Percentiles rank a stretch among this genome's conserved stretches.
These are phyloP conservation scores for Debaryomycetaceae sp. DNA, from an alignment of 1,139 yeast genomes.

Conservation along the genomic window DNA sequence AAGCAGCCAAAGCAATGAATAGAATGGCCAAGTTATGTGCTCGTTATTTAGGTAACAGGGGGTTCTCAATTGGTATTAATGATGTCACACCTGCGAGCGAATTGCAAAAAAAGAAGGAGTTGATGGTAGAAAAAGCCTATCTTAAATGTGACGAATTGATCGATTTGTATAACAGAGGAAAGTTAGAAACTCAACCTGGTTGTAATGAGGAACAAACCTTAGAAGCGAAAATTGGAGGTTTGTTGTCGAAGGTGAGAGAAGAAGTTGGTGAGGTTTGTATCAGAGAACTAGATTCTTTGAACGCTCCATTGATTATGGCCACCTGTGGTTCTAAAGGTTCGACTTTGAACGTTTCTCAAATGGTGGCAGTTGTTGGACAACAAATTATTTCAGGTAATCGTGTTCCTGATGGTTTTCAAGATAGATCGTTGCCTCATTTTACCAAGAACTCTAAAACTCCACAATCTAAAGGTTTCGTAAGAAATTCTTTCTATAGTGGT, in stretches of 20 bases:
- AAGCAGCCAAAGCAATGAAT: slow-evolving; percentile 95
- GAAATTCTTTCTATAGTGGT: slow-evolving; percentile 94
- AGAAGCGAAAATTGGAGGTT: slow-evolving; percentile 96
- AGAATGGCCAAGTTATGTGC: slow-evolving; percentile 98
- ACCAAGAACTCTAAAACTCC: slow-evolving; percentile 95
- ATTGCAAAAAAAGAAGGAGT: slow-evolving; percentile 75
- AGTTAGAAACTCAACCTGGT: slow-evolving; percentile 97
- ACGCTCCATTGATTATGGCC: slow-evolving; percentile 98
- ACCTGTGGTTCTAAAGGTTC: slow-evolving; percentile 99
- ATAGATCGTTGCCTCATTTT: slow-evolving; percentile 96
- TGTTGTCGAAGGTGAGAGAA: slow-evolving; percentile 94
- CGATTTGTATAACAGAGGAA: slow-evolving; percentile 74
- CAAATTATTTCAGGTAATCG: slow-evolving; percentile 98
- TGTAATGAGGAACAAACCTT: slow-evolving; percentile 97
- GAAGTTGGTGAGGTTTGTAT: slow-evolving; percentile 99
- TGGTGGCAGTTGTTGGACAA: slow-evolving; percentile 99
- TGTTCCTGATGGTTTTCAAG: slow-evolving; percentile 99
- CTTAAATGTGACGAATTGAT: slow-evolving; percentile 90
- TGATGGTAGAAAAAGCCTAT: slow-evolving; percentile 88
- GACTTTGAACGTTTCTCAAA: slow-evolving; percentile 94
- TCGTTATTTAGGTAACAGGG: slow-evolving; percentile 87
- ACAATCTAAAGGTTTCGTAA: slow-evolving; percentile 95
- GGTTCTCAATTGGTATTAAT: slow-evolving; percentile 94
- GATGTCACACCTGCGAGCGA: slow-evolving; percentile 94
- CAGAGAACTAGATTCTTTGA: slow-evolving; percentile 79